These are phyloP conservation scores for Tuber magnatum DNA, from an alignment of 495 filamentous ascomycete species.

Conservation along the genomic window DNA sequence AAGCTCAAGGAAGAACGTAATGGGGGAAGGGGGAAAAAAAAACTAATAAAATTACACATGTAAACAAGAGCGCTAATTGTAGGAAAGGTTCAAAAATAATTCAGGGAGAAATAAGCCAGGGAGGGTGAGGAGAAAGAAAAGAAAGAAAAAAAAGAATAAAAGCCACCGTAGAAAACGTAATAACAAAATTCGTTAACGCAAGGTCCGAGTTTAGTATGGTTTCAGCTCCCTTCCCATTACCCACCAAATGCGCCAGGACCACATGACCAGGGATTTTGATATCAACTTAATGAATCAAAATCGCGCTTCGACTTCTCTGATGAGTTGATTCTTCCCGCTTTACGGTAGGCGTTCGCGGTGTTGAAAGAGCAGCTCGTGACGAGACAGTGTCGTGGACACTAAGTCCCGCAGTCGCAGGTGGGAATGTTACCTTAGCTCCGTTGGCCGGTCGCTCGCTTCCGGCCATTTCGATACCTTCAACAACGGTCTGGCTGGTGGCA, in stretches of 20 bases:
- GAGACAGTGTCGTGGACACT: slow-evolving; percentile 24
- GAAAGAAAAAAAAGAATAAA: slow-evolving; percentile 21
- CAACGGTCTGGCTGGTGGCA: slow-evolving; percentile 16
- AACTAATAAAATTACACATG: slow-evolving; percentile 13
- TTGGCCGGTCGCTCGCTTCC: slow-evolving; percentile 13
- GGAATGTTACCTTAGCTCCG: slow-evolving; percentile 18
- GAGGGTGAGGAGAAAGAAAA: slow-evolving; percentile 8
- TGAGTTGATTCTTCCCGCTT: slow-evolving; percentile 21
- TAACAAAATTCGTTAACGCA: slow-evolving; percentile 27
- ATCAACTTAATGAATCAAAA: slow-evolving; percentile 28
- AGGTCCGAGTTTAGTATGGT: slow-evolving; percentile 15
- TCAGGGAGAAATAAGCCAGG: slow-evolving; percentile 5
- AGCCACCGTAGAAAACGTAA: slow-evolving; percentile 30
- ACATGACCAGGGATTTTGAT: slow-evolving; percentile 15
- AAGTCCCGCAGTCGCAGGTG: slow-evolving; percentile 18
- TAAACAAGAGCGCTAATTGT: not conserved
- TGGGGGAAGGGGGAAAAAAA: slow-evolving; percentile 13
- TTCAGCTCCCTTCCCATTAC: slow-evolving; percentile 13
- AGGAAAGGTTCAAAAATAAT: slow-evolving; percentile 18
- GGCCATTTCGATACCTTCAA: slow-evolving; percentile 26
- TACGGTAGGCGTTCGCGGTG: slow-evolving; percentile 2
- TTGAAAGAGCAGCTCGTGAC: slow-evolving; percentile 10
- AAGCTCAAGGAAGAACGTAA: slow-evolving; percentile 14
- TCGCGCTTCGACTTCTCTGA: slow-evolving; percentile 23
- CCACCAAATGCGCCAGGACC: slow-evolving; percentile 13